A percentile compares a stretch with the other conserved stretches of the same genome.
phyloP scores from a whole-genome alignment of 805 yeast genomes.

The Yamadazyma philogaea region DNA sequence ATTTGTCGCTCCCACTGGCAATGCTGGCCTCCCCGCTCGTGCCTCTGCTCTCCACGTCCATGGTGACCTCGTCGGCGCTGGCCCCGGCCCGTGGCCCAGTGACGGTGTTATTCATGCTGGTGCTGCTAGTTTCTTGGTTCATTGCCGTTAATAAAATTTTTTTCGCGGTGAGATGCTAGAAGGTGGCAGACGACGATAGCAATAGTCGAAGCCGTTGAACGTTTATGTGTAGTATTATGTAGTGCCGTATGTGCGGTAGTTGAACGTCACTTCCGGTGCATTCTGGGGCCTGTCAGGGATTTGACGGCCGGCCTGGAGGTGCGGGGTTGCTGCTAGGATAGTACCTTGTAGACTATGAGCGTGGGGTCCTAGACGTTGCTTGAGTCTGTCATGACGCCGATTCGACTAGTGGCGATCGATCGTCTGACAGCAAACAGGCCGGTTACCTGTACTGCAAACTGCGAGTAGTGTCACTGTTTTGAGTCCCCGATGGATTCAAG shows the following conservation, averaged over 20 bases:
- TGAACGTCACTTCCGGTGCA: background rate
- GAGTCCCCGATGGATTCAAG: no score
- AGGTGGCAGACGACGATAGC: background rate
- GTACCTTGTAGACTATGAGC: background rate
- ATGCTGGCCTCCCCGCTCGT: background rate
- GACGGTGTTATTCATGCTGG: background rate
- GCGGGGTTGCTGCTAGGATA: no score
- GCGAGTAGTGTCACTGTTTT: no score
- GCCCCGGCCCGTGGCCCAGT: background rate
- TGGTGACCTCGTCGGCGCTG: background rate
- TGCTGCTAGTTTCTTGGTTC: constrained; percentile 1
- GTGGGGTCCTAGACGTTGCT: background rate
- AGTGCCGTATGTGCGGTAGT: background rate
- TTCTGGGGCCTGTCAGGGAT: no score
- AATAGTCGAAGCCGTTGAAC: no score
- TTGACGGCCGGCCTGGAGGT: no score
- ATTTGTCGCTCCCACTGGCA: background rate
- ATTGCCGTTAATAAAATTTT: constrained; percentile 2
- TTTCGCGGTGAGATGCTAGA: constrained; percentile 2
- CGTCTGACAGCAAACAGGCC: no score
- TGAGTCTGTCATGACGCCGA: background rate
- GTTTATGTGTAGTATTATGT: no score
- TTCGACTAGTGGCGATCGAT: background rate
- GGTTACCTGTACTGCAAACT: no score
- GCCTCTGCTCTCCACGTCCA: background rate